phyloP scores from a whole-genome alignment of 2,329 filamentous ascomycete genomes.

The Neonectria hederae region DNA sequence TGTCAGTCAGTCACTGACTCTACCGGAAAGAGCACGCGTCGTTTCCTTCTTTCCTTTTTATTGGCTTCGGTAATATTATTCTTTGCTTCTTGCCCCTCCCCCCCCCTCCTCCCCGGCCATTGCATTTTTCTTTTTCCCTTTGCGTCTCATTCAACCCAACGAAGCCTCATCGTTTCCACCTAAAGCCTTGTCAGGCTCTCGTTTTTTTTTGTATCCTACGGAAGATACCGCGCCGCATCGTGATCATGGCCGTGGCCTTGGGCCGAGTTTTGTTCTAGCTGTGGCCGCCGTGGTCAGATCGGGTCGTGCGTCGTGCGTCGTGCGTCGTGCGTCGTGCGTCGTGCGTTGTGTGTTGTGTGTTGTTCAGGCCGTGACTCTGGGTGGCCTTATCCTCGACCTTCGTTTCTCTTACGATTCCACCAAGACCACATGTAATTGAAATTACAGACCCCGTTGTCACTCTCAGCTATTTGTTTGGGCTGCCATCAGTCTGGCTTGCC shows the following conservation, averaged over 20 bases:
- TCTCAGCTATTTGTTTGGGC: no score
- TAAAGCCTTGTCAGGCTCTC: neutral
- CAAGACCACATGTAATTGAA: neutral
- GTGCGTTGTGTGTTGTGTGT: neutral
- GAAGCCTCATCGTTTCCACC: neutral
- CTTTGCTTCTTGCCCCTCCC: neutral
- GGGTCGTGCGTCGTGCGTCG: neutral
- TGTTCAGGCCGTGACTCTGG: neutral
- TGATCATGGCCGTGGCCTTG: neutral
- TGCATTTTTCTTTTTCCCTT: neutral
- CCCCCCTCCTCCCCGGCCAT: no score
- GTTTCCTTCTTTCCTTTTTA: neutral
- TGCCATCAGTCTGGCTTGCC: neutral
- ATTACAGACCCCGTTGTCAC: neutral
- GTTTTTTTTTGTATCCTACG: neutral
- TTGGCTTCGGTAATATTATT: neutral
- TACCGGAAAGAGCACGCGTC: neutral
- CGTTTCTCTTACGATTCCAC: conserved; percentile 7
- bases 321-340: neutral
- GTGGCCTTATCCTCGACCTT: conserved; percentile 5
- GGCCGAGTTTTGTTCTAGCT: conserved; percentile 17
- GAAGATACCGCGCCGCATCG: neutral
- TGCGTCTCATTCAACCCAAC: neutral
- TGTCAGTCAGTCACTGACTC: neutral
- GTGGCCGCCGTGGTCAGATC: neutral